Conservation (phyloP, 164 flowering plant species). For the Tetrastigma voinierianum region DNA sequence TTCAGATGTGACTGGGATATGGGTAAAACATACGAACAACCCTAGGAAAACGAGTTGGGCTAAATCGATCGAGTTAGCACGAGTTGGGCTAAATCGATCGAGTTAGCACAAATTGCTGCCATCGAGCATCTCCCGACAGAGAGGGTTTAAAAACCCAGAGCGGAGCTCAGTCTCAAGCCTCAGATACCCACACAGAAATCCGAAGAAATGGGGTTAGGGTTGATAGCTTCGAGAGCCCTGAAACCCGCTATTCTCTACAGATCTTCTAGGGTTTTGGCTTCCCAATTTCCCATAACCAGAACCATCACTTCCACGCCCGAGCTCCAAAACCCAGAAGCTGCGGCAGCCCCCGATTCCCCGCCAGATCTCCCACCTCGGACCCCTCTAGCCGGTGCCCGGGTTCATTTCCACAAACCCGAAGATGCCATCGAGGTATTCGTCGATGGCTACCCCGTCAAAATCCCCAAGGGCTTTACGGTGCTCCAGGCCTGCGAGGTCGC, state of each 20-base stretch:
- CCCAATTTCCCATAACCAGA: slow-evolving; percentile 27
- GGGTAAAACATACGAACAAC: too few species aligned
- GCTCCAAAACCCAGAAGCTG: slow-evolving; percentile 63
- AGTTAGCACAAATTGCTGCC: too few species aligned
- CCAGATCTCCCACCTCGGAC: slow-evolving; percentile 47
- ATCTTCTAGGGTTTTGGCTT: slow-evolving; percentile 27
- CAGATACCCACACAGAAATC: neutral
- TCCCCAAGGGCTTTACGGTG: slow-evolving; percentile 95
- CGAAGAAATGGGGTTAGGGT: slow-evolving; percentile 57
- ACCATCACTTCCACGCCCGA: slow-evolving; percentile 65
- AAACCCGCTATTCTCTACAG: slow-evolving; percentile 11
- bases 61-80: too few species aligned
- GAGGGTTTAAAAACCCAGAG: too few species aligned
- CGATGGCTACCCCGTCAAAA: slow-evolving; percentile 86
- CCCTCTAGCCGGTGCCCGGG: slow-evolving; percentile 79
- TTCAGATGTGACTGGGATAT: too few species aligned
- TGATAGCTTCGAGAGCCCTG: slow-evolving; percentile 52
- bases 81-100: too few species aligned
- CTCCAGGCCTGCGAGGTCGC: slow-evolving; percentile 97
- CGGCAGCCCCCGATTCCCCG: slow-evolving; percentile 34
- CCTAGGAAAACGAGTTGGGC: too few species aligned
- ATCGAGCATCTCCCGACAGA: too few species aligned
- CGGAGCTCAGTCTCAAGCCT: too few species aligned
- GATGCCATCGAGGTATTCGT: slow-evolving; percentile 96
- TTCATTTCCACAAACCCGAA: slow-evolving; percentile 67